Evolutionary conservation across 140 eudicot species (phyloP).

Genomic region (Flaveria floridana): DNA sequence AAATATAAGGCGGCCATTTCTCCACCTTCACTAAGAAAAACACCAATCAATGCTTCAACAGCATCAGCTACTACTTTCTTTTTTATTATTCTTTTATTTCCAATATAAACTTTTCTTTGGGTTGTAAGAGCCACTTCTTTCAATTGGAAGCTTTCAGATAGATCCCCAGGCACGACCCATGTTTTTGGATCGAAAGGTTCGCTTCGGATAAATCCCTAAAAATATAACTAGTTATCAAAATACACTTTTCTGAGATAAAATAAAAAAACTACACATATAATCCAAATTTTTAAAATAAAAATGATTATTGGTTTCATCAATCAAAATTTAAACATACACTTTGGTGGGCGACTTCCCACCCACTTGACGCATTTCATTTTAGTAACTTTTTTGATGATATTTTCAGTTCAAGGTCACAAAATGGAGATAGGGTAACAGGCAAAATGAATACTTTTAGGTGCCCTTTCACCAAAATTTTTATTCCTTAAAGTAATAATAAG

Average conservation of each 20-base stretch:
- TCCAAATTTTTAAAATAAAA: background rate
- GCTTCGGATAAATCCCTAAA: slow-evolving; percentile 78
- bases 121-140: slow-evolving; percentile 43
- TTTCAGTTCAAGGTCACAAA: background rate
- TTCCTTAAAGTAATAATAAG: background rate
- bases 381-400: background rate
- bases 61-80: slow-evolving; percentile 76
- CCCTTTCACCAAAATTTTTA: background rate
- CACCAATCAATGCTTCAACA: slow-evolving; percentile 85
- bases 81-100: slow-evolving; percentile 41
- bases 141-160: slow-evolving; percentile 18
- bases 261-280: background rate
- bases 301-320: background rate
- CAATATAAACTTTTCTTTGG: slow-evolving; percentile 36
- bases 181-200: slow-evolving; percentile 71
- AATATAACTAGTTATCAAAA: background rate
- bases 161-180: slow-evolving; percentile 77
- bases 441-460: background rate
- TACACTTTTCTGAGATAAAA: slow-evolving; percentile 5
- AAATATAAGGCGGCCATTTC: slow-evolving; percentile 70
- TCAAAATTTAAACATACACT: background rate
- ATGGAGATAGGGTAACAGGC: background rate
- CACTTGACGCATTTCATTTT: background rate
- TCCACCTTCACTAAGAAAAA: slow-evolving; percentile 60
- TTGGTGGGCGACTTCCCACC: background rate